Conservation (phyloP, 2,329 filamentous ascomycete genomes). For the Penicillium expansum region DNA sequence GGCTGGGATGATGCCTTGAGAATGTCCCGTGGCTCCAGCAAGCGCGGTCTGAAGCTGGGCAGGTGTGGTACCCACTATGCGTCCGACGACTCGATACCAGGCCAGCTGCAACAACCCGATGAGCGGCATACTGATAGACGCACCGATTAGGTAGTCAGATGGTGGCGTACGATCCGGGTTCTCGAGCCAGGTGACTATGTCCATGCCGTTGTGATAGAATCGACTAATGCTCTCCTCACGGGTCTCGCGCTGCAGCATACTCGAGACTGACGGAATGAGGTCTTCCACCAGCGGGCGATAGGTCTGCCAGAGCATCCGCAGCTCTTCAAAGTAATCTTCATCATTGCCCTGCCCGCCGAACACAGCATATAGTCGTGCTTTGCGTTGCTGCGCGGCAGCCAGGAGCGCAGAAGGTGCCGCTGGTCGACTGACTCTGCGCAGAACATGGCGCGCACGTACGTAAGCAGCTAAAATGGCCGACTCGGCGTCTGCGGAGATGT, state of each 20-base stretch:
- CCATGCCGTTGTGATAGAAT: slow-evolving; percentile 26
- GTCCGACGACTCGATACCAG: not conserved
- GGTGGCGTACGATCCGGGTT: slow-evolving; percentile 30
- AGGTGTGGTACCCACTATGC: not conserved
- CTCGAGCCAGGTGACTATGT: slow-evolving; percentile 27
- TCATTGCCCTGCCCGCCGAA: slow-evolving; percentile 34
- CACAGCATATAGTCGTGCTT: slow-evolving; percentile 10
- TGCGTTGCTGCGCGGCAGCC: not conserved
- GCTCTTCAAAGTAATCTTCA: slow-evolving; percentile 26
- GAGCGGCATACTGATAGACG: slow-evolving; percentile 40
- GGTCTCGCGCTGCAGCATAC: slow-evolving; percentile 8
- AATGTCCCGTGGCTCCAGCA: not conserved
- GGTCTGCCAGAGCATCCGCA: slow-evolving; percentile 23
- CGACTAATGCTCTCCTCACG: not conserved
- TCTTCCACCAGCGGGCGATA: slow-evolving; percentile 16
- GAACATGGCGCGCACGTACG: slow-evolving; percentile 1
- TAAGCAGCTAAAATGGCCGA: slow-evolving; percentile 5
- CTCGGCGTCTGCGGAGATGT: slow-evolving; percentile 1
- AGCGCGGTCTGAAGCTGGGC: not conserved
- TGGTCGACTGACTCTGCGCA: not conserved
- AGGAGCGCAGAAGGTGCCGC: not conserved
- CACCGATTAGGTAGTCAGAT: slow-evolving; percentile 33
- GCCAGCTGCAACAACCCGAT: slow-evolving; percentile 40
- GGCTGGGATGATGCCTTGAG: not conserved
- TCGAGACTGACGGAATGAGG: slow-evolving; percentile 2